Conservation (phyloP, 768 basidiomycete genomes). For the Daedalea quercina region DNA sequence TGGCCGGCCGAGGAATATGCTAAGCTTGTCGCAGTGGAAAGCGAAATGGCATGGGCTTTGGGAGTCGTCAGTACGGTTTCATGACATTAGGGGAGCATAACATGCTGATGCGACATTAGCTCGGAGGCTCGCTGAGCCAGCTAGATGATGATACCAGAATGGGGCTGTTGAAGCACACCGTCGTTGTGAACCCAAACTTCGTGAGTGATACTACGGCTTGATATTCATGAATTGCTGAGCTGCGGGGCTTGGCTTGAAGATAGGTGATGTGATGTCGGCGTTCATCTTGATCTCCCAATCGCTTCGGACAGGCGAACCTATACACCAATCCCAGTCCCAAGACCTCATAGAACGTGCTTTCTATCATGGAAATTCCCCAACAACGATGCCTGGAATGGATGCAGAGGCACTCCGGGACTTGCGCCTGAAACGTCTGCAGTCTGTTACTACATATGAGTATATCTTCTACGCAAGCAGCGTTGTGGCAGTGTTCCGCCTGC, state of each 20-base stretch:
- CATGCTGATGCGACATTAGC: slow-evolving; percentile 19
- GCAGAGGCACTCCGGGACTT: neutral
- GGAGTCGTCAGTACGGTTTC: neutral
- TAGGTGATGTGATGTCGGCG: slow-evolving; percentile 36
- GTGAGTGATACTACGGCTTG: slow-evolving; percentile 24
- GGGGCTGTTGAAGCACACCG: slow-evolving; percentile 34
- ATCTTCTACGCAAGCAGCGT: slow-evolving; percentile 35
- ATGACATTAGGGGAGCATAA: no score
- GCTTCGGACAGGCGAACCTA: slow-evolving; percentile 37
- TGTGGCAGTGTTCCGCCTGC: slow-evolving; percentile 32
- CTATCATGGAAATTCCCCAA: slow-evolving; percentile 29
- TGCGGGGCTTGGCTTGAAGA: slow-evolving; percentile 14
- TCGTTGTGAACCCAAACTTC: slow-evolving; percentile 49
- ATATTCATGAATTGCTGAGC: neutral
- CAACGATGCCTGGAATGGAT: slow-evolving; percentile 4
- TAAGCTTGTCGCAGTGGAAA: slow-evolving; percentile 32
- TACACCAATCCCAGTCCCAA: slow-evolving; percentile 35
- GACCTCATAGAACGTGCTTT: slow-evolving; percentile 38
- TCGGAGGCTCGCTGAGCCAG: slow-evolving; percentile 34
- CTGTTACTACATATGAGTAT: slow-evolving; percentile 23
- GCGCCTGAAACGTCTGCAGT: slow-evolving; percentile 4
- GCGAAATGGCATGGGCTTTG: slow-evolving; percentile 28
- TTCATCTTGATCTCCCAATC: slow-evolving; percentile 39
- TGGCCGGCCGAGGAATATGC: slow-evolving; percentile 47
- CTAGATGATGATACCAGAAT: slow-evolving; percentile 36